Base-by-base conservation (phyloP, 1,284 basidiomycete genomes). In the Trichosporon inkin region DNA sequence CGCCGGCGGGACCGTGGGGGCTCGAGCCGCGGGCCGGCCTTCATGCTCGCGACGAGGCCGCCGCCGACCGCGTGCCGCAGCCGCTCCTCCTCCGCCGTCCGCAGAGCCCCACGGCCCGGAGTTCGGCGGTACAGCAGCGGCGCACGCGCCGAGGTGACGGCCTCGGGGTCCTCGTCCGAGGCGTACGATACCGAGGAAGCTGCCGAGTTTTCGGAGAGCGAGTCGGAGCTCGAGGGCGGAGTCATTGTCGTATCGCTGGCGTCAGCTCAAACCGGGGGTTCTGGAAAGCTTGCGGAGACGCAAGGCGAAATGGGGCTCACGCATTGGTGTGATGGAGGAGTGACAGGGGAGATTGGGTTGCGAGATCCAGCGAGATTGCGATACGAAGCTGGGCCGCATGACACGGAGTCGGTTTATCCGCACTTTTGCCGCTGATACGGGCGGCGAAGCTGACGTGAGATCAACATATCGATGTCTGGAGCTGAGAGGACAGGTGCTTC, bases 11-110 rank as follows among this genome's bases (percentile, higher is more conserved):
- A 32, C 17, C 13, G 40, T 10, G 20, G 20, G 10, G 19, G 8
- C 22, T n/a, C 39, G 34, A 44, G 5, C 65, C 68, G 28, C 67
- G 55, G 44, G 13, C 44, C 44, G n/a, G 44, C 44, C 57, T 74
- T 74, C 70, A 74, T 74, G 57, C 66, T 69, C 35, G 59, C 55
- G 11, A 71, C 72, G 13, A 74, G 49, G 52, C 60, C 56, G 0
- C 72, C 72, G 14, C 71, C 71, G 6, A 73, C 65, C 8, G 60
- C 62, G 32, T 58, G 53, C 10, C 55, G 56, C 3, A 57, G 49
- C 13, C 19, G 59, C 17, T 40, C 37, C 11, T 17, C 28, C 13
- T 22, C 52, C 16, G 44, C 22, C 16, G 24, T 49, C 16, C 44
- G 24, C 7, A 16, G 22, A 2, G 44, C 28, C 14, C 22, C 22